Evolutionary conservation across 495 filamentous ascomycete species (phyloP).

Genomic region (Choiromyces venosus): DNA sequence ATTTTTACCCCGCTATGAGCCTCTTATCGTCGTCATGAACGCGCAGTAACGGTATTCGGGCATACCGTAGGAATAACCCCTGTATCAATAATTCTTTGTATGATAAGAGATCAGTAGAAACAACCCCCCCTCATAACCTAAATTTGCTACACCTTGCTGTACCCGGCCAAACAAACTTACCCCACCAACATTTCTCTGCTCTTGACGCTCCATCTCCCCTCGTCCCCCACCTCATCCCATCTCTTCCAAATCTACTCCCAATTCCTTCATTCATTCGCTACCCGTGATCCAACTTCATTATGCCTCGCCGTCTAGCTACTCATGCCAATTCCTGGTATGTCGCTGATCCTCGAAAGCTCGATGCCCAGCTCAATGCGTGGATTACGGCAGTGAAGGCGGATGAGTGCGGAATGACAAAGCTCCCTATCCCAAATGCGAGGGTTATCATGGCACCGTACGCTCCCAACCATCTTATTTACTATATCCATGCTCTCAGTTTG

Average conservation of each 20-base stretch:
- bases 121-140: too few relatives aligned
- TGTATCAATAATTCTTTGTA: too few relatives aligned
- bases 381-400: conserved; percentile 57
- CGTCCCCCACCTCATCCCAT: background rate
- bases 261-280: background rate
- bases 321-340: conserved; percentile 84
- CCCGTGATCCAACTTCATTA: conserved; percentile 33
- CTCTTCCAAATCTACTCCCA: background rate
- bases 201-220: background rate
- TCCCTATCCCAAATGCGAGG: conserved; percentile 73
- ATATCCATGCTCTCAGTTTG: background rate
- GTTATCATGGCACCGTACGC: conserved; percentile 95
- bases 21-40: too few relatives aligned
- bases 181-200: background rate
- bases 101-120: too few relatives aligned
- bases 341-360: conserved; percentile 53
- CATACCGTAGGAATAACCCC: too few relatives aligned
- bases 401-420: conserved; percentile 38
- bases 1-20: too few relatives aligned
- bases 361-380: conserved; percentile 69
- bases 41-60: too few relatives aligned
- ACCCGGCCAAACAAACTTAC: background rate
- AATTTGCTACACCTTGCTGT: background rate
- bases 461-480: background rate
- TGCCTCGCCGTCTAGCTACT: conserved; percentile 61